Base-by-base conservation (phyloP, 192 early-diverging fungal species). In the Coemansia sp. region DNA sequence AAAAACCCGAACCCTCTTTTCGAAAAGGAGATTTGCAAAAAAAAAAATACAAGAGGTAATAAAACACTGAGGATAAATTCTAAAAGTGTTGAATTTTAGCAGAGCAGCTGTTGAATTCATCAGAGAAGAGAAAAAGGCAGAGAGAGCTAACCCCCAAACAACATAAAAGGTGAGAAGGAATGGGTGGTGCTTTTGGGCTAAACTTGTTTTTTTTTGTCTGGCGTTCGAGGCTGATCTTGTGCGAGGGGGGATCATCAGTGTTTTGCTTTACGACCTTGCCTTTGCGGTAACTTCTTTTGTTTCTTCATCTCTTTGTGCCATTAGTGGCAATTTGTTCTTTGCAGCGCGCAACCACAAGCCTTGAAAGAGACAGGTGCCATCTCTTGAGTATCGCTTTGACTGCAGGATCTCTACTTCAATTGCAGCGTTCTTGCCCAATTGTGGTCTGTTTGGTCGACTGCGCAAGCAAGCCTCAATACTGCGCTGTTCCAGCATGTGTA, bases 381-480 rank as follows among this genome's bases (percentile, higher is more conserved):
- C 38, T 40, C 38, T 11, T 13, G 11, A 45, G 1, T 17, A 17
- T 45, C 14, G 42, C 42, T 45, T 17, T 45, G 42, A 45, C 42
- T 38, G 36, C 9, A 8, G 0, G 38, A 11, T 40, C 38, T 40
- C 38, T 40, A 13, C 38, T 8, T 13, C 38, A 40, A 40, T 11
- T 48, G 15, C 15, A n/a, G 46, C n/a, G n/a, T 17, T 48, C 22
- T 52, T 52, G 19, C 1, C 19, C 19, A 29, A 46, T 46, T 46
- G 13, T 48, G n/a, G 38, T 25, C 14, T 52, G 49, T 25, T 52
- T 15, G 49, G 9, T 20, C 22, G 49, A 52, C 49, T 52, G 49
- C 49, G 49, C 49, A 52, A 25, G 3, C 49, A 52, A 52, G 49
- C 22, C 49, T 25, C 49, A 9, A 20, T 52, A 52, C 49, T 52